These are phyloP conservation scores for Plasmodium coatneyi DNA, from an alignment of 169 alveolate genomes.

Conservation along the genomic window DNA sequence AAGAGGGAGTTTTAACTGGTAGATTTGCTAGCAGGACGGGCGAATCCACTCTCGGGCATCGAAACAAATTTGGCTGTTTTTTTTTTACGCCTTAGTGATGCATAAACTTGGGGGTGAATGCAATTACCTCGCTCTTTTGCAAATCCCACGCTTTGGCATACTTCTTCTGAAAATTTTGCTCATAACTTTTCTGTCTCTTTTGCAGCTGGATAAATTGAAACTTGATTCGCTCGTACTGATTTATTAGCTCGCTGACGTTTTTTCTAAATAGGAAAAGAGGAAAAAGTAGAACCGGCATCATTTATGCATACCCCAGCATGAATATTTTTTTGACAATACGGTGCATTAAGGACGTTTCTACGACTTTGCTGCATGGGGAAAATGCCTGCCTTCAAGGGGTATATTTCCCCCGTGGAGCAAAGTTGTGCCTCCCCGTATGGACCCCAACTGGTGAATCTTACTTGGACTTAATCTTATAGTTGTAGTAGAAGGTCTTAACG, in stretches of 20 bases:
- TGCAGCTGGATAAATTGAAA: conserved; percentile 57
- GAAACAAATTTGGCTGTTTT: background rate
- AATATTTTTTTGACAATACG: background rate
- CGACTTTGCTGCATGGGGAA: background rate
- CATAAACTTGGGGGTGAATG: background rate
- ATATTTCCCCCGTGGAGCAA: background rate
- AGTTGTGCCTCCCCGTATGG: background rate
- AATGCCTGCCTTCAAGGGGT: background rate
- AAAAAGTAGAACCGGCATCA: background rate
- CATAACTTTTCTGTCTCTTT: conserved; percentile 66
- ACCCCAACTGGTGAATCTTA: background rate
- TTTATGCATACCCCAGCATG: background rate
- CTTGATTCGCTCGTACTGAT: conserved; percentile 64
- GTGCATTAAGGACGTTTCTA: background rate
- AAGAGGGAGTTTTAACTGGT: background rate
- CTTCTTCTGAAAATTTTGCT: conserved; percentile 43
- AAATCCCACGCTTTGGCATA: conserved; percentile 61
- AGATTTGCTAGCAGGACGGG: background rate
- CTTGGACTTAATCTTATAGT: conserved; percentile 70
- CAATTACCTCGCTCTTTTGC: conserved; percentile 47
- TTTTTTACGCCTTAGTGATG: background rate
- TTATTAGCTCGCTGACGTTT: conserved; percentile 32
- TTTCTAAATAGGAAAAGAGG: background rate
- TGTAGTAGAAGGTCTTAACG: conserved; percentile 43
- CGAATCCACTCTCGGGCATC: background rate